Percentiles rank a stretch among this genome's conserved stretches.
phyloP scores from a whole-genome alignment of 2,329 filamentous ascomycete genomes.

The Apiospora pterosperma region DNA sequence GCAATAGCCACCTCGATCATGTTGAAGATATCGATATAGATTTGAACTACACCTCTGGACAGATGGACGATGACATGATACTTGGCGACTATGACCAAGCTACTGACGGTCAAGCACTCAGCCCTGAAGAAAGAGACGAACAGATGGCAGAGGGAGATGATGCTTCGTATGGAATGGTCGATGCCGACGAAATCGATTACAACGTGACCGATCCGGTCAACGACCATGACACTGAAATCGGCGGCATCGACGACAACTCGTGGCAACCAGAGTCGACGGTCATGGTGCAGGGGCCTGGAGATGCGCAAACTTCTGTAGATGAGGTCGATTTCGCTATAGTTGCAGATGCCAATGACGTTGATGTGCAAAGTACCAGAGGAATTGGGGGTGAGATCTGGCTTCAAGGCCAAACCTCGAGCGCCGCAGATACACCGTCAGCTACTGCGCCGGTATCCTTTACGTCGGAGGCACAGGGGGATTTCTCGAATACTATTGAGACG shows the following conservation, averaged over 20 bases:
- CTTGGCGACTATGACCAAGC: conserved; percentile 27
- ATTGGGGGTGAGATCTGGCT: background rate
- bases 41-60: conserved; percentile 26
- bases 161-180: conserved; percentile 29
- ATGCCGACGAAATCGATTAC: conserved; percentile 24
- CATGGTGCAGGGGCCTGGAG: conserved; percentile 11
- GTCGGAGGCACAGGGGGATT: background rate
- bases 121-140: conserved; percentile 28
- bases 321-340: background rate
- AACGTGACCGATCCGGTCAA: conserved; percentile 18
- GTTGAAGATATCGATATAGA: conserved; percentile 32
- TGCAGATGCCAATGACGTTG: conserved; percentile 4
- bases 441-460: background rate
- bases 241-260: conserved; percentile 19
- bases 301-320: conserved; percentile 9
- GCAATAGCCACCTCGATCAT: conserved; percentile 24
- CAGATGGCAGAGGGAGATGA: conserved; percentile 31
- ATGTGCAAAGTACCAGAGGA: background rate
- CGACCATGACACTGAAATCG: conserved; percentile 29
- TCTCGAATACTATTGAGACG: background rate
- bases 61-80: conserved; percentile 28
- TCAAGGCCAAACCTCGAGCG: background rate
- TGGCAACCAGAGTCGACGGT: conserved; percentile 19
- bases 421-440: background rate
- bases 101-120: conserved; percentile 24